Base-by-base conservation (phyloP, 768 basidiomycete genomes). In the Rhizopogon rudus region DNA sequence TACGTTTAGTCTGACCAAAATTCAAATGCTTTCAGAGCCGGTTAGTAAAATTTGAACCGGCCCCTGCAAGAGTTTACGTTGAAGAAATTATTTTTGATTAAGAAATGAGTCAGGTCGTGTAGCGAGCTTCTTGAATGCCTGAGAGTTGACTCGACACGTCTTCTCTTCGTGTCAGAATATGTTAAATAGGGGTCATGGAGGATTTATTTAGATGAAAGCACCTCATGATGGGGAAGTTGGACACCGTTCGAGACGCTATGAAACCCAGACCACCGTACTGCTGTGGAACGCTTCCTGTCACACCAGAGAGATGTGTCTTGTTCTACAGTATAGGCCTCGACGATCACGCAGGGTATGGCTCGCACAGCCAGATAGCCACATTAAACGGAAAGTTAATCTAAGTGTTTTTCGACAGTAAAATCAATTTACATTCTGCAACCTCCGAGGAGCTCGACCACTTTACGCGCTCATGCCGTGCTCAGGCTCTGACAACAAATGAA, bases 191-290 rank as follows among this genome's bases (percentile, higher is more conserved):
- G 48, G 33, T 5, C 22, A 14, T 22, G 35, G 35, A 12, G 35
- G 12, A 35, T 12, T 12, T 35, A 12, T 22, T 22, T 20, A 22
- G 35, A 5, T 22, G 33, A 48, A 33, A 12, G 17, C 16, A 22
- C 17, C 33, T 39, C 13, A 48, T 4, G 13, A 49, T 49, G 48
- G 48, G 33, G 48, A 37, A 37, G 33, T 37, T 55, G 49, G 25
- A 29, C 22, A 29, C 51, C 17, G 35, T 55, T 52, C 48, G 49
- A 35, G 48, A 48, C 37, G 51, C 48, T 39, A 39, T 55, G 25
- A 28, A 29, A 28, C 39, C 50, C 39, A 49, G 25, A 28, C 48
- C 43, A n/a, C 52, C 55, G 4, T 54, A 43, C 35, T 56, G 42
- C 17, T 39, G 37, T 9, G 55, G 52, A 17, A 45, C 28, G 3